Evolutionary conservation across 2,329 filamentous ascomycete genomes (phyloP).

Genomic region (Dactylellina drechsleri): DNA sequence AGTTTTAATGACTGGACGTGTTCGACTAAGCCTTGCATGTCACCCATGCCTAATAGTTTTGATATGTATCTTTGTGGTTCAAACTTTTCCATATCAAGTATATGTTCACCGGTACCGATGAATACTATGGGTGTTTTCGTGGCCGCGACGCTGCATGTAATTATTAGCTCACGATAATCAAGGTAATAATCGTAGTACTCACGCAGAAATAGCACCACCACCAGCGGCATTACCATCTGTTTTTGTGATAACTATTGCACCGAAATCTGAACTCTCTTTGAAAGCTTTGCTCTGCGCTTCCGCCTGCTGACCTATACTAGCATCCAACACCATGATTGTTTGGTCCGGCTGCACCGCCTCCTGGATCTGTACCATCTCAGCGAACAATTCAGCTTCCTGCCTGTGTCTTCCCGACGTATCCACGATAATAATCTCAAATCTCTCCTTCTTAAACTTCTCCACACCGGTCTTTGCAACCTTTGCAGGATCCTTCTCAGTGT

Average conservation of each 20-base stretch:
- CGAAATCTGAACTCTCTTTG: conserved; percentile 96
- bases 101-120: conserved; percentile 96
- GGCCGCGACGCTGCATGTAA: conserved; percentile 73
- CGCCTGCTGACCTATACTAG: conserved; percentile 94
- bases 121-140: conserved; percentile 98
- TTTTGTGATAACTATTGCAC: conserved; percentile 98
- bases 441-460: conserved; percentile 98
- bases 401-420: conserved; percentile 95
- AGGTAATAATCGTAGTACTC: conserved; percentile 7
- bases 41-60: conserved; percentile 95
- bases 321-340: conserved; percentile 97
- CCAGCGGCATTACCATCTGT: conserved; percentile 95
- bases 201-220: conserved; percentile 93
- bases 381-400: conserved; percentile 93
- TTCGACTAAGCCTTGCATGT: conserved; percentile 93
- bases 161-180: conserved; percentile 8
- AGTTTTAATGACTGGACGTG: conserved; percentile 95
- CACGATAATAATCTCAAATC: conserved; percentile 97
- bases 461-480: conserved; percentile 95
- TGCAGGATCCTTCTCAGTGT: conserved; percentile 95
- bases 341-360: conserved; percentile 89
- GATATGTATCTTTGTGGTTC: conserved; percentile 91
- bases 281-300: conserved; percentile 95
- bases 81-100: conserved; percentile 93
- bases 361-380: conserved; percentile 98